Base-by-base conservation (phyloP, 139 green algal species). In the Chlamydomonas sp. region DNA sequence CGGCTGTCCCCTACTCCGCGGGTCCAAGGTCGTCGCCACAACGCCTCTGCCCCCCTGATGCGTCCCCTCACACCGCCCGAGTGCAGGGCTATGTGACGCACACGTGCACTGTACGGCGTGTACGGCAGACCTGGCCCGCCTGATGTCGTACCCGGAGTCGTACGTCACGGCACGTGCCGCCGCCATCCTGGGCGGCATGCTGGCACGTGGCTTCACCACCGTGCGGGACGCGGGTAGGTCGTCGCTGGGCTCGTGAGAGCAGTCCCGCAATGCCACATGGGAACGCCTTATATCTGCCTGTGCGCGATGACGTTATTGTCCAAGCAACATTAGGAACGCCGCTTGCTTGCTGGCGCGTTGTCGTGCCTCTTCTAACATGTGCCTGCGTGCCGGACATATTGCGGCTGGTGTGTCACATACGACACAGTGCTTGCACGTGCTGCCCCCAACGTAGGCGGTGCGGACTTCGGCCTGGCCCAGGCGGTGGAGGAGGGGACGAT, bases 151-250 rank as follows among this genome's bases (percentile, higher is more conserved):
- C 63, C 85, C 91, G 3, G 91, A 94, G 76, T 89, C 83, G 15
- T 89, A 95, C 31, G 90, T 96, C 71, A 81, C 92, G 0, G 92
- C 90, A 1, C 80, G 89, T 1, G 80, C 92, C 2, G 89, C 76
- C 0, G 62, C 71, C 57, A 90, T 94, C 2, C 85, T 97, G 59
- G 79, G 86, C 4, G 91, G 89, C 76, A 97, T 97, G 95, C 89
- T 97, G 9, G 58, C 68, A n/a, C 77, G 94, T 0, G 95, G 95
- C 3, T 97, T 97, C 90, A 97, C 95, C 0, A 96, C 95, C 60
- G 85, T 97, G 0, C 71, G 94, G 0, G 93, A 95, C 66, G 84
- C 87, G 18, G 90, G 90, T 92, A 49, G 8, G 88, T 18, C 63
- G n/a, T 5, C 60, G 17, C 18, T 49, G 31, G 31, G 31, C 31